Percentiles rank a stretch among this genome's conserved stretches.
Evolutionary conservation across 768 basidiomycete genomes (phyloP).

Genomic region (Suillus lakei): DNA sequence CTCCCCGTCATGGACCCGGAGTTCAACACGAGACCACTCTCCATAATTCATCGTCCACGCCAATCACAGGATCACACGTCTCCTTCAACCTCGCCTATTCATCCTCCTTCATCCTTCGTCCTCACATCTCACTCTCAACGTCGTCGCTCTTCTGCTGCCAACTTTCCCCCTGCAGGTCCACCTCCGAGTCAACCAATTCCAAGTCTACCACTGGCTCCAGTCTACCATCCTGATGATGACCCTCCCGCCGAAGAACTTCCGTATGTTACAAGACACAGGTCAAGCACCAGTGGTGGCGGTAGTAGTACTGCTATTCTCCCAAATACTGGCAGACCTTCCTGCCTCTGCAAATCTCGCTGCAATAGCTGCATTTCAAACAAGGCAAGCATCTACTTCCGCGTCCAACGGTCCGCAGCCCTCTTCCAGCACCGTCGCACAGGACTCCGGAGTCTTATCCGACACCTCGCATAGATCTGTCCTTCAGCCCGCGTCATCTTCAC

Average conservation of each 20-base stretch:
- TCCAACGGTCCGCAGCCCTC: constrained; percentile 33
- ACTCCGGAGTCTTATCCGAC: constrained; percentile 59
- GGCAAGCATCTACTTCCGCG: constrained; percentile 35
- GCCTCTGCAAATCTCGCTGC: constrained; percentile 58
- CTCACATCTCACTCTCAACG: constrained; percentile 44
- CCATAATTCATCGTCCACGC: constrained; percentile 34
- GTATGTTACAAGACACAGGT: constrained; percentile 36
- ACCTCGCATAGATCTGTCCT: constrained; percentile 60
- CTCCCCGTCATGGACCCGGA: constrained; percentile 33
- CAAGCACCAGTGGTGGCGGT: constrained; percentile 39
- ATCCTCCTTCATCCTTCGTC: constrained; percentile 34
- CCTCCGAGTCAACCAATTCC: constrained; percentile 80
- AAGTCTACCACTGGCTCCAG: constrained; percentile 52
- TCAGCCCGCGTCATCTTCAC: constrained; percentile 30
- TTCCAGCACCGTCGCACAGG: constrained; percentile 29
- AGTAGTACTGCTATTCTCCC: constrained; percentile 19
- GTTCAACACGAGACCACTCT: constrained; percentile 31
- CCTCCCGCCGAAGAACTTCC: constrained; percentile 33
- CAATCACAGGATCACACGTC: constrained; percentile 38
- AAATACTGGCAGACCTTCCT: constrained; percentile 37
- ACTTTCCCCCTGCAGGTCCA: constrained; percentile 67
- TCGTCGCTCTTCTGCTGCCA: constrained; percentile 71
- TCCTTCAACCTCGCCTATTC: constrained; percentile 34
- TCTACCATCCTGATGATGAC: constrained; percentile 24
- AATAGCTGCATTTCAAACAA: constrained; percentile 63